Conservation (phyloP, 2,329 filamentous ascomycete genomes). For the Aureobasidium zeae region DNA sequence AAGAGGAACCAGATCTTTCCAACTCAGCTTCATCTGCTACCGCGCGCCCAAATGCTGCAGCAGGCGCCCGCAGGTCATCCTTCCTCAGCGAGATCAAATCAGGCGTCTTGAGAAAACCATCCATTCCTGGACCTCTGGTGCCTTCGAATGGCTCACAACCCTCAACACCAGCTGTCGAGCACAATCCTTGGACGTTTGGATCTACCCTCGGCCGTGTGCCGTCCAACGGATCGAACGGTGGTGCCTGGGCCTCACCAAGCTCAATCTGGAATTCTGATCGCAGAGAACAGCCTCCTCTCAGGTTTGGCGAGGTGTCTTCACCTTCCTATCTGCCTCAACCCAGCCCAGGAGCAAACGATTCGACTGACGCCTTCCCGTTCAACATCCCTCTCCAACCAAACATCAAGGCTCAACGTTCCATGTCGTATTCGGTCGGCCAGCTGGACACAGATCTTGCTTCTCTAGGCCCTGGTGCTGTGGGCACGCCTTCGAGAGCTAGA, state of each 20-base stretch:
- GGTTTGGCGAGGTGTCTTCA: background rate
- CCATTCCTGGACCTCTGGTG: conserved; percentile 55
- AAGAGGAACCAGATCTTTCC: conserved; percentile 71
- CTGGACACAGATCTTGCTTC: conserved; percentile 54
- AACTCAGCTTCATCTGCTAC: conserved; percentile 37
- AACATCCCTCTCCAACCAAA: conserved; percentile 81
- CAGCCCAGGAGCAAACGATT: background rate
- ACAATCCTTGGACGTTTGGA: conserved; percentile 17
- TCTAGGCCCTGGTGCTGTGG: conserved; percentile 8
- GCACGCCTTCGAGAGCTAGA: conserved; percentile 22
- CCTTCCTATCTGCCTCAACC: background rate
- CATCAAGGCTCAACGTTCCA: conserved; percentile 85
- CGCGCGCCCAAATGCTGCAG: conserved; percentile 35
- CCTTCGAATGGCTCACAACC: conserved; percentile 57
- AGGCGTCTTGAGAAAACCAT: conserved; percentile 57
- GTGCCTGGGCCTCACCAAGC: conserved; percentile 1
- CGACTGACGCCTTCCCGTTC: conserved; percentile 57
- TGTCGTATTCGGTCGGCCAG: conserved; percentile 93
- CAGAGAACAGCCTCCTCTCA: background rate
- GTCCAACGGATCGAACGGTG: conserved; percentile 25
- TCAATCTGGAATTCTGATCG: conserved; percentile 10
- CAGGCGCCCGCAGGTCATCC: conserved; percentile 62
- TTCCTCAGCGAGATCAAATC: conserved; percentile 79
- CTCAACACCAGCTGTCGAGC: conserved; percentile 64
- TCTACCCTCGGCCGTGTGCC: conserved; percentile 33